Conservation (phyloP, 2,329 filamentous ascomycete genomes). For the Exserohilum turcica region DNA sequence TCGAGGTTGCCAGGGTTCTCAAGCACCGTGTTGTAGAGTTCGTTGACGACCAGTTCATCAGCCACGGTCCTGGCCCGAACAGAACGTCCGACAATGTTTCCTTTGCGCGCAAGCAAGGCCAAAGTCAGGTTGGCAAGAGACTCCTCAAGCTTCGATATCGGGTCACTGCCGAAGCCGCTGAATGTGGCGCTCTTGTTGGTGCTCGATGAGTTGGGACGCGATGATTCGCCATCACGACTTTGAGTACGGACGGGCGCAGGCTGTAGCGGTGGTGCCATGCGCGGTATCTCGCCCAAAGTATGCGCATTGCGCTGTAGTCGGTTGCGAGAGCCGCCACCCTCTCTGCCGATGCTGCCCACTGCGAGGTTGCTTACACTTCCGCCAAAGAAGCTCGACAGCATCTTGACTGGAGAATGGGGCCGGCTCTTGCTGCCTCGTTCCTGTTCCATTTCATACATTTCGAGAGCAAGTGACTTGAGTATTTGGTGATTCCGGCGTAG, state of each 20-base stretch:
- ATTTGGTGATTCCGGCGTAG: slow-evolving; percentile 80
- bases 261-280: slow-evolving; percentile 40
- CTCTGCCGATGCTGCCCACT: slow-evolving; percentile 2
- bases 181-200: slow-evolving; percentile 42
- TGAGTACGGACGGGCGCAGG: slow-evolving; percentile 46
- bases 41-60: slow-evolving; percentile 82
- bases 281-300: slow-evolving; percentile 45
- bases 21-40: slow-evolving; percentile 85
- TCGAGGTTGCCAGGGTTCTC: slow-evolving; percentile 82
- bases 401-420: slow-evolving; percentile 84
- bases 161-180: slow-evolving; percentile 34
- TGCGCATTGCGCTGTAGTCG: slow-evolving; percentile 43
- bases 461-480: slow-evolving; percentile 70
- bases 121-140: slow-evolving; percentile 83
- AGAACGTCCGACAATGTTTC: slow-evolving; percentile 79
- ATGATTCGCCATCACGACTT: slow-evolving; percentile 42
- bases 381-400: slow-evolving; percentile 81
- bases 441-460: slow-evolving; percentile 64
- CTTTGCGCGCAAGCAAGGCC: slow-evolving; percentile 81
- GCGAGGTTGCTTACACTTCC: slow-evolving; percentile 57
- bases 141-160: slow-evolving; percentile 75
- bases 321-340: slow-evolving; percentile 34
- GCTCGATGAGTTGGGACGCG: slow-evolving; percentile 42
- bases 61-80: slow-evolving; percentile 71
- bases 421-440: slow-evolving; percentile 63